Evolutionary conservation across 306 rosid species (phyloP), one percentile per base, ranked within the genome.

Genomic region (Medicago lupulina): DNA sequence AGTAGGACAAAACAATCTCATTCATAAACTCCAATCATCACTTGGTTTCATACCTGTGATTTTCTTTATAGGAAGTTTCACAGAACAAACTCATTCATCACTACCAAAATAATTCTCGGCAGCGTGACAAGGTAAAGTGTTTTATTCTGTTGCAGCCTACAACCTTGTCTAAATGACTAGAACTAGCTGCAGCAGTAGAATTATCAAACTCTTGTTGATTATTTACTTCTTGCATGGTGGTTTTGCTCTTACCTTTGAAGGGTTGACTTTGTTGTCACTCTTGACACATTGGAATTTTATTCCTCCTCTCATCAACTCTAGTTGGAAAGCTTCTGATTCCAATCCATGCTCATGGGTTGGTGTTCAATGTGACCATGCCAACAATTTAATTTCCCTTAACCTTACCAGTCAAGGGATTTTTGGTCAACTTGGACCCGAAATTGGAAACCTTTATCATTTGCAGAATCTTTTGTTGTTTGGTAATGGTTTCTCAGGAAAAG

Each of bases 331-430:
- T 12, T 83, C 87, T 57, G 80, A 90, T 87, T 84, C 92, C 60
- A 83, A 78, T 61, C 90, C 91, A 18, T 92, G 96, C 49, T 78
- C 85, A 58, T 92, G 97, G 94, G 40, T 60, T 1, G 97, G 96
- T 71, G 65, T 92, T 17, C 5, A 81, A 34, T 90, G 97, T 40
- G 86, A 85, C 83, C 36, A 14, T 41, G 39, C 74, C 62, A 64
- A 49, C 3, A 18, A 54, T 58, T 83, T 85, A 18, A 9, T 86
- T 65, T 57, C 83, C 80, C 67, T 92, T 10, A 80, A 90, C 11
- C 84, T 92, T 70, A 70, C 91, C 38, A 47, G 60, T 81, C 79
- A 5, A 50, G 57, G 57, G 57, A 50, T 92, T 73, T 74, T 68
- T 6, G 96, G 97, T 80, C 70, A 49, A 15, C 31, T 92, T 2